Base-by-base conservation (phyloP, 225 moss, liverwort and hornwort species). In the Straminergon stramineum region DNA sequence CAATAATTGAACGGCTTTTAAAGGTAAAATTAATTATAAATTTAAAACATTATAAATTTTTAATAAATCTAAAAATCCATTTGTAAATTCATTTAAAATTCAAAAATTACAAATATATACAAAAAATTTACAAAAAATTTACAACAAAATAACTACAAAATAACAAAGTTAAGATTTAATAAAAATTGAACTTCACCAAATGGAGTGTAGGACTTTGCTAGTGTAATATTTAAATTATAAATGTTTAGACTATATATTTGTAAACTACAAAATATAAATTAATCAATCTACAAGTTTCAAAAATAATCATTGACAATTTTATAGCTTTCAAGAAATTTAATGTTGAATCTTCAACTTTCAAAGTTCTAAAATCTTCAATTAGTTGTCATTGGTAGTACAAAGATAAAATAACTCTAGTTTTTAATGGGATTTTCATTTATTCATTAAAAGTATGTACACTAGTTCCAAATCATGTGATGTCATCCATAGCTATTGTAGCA, bases 341-440 rank as follows among this genome's bases (percentile, higher is more conserved):
- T 39, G 2, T 39, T 39, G 23, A 14, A 39, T 39, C 8, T 71
- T 70, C 3, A 41, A 70, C 9, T 26, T 69, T 26, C 14, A 70
- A 70, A 39, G 14, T 39, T 24, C 24, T 1, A 4, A 69, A 23
- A 24, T 39, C 6, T 37, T 68, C 6, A 68, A 37, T 68, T 35
- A 4, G 6, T 37, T 0, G 5, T 11, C 37, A 68, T 21, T 0
- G 0, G 4, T 21, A 37, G 4, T 68, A 4, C 35, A 68, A 5
- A 24, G 4, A 70, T 8, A 24, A 7, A n/a, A 1, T 0, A 70
- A 2, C 11, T 24, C 23, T 70, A 23, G 2, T 39, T 70, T 23
- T 70, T 70, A 14, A 15, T 14, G 13, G 6, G 23, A 1, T 69
- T 64, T 66, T 34, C 0, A 66, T 18, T 70, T 24, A 70, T 70